Evolutionary conservation across 1,284 basidiomycete genomes (phyloP), one percentile per base, ranked within the genome.

Genomic region (Baeospora myosura): DNA sequence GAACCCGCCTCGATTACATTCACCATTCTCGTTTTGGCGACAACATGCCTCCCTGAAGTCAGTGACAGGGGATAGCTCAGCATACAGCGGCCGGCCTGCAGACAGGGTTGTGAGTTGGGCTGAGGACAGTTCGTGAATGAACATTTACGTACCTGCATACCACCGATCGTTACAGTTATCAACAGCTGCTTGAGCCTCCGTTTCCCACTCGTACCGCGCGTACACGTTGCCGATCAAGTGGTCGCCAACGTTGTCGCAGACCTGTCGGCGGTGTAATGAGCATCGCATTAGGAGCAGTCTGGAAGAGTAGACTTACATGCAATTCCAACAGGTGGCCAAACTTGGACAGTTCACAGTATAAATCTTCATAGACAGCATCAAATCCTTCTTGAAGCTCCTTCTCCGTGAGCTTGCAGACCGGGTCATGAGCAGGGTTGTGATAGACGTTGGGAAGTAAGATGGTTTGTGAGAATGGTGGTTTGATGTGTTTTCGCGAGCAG

Each of bases 1-100:
- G 67, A 97, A 94, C 1, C 93, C 93, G 40, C 92, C 92, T 40
- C 92, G 81, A 56, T 93, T 93, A 60, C 92, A 95, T 65, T 98
- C 92, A 7, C 95, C 94, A 52, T 96, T 87, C 62, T 97, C 93
- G 56, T 97, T 97, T 64, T 98, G 96, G 36, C 96, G 76, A 64
- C 96, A 99, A 62, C 96, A 98, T 0, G 95, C 95, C 67, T 99
- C 96, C 41, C 95, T 82, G 62, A 99, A 99, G 65, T 99, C 96
- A 24, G 94, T 98, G 11, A 99, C 96, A 4, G 96, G 96, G 1
- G 91, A 95, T 18, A 99, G 75, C 58, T 99, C 96, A n/a, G 92
- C 92, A 56, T 95, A 95, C n/a, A 99, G 68, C 3, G 96, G 96
- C 40, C 91, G 83, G 40, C 89, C 91, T 91, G 53, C 20, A 5